Conservation (phyloP, 495 filamentous ascomycete species). For the Penicillium crystallinum region DNA sequence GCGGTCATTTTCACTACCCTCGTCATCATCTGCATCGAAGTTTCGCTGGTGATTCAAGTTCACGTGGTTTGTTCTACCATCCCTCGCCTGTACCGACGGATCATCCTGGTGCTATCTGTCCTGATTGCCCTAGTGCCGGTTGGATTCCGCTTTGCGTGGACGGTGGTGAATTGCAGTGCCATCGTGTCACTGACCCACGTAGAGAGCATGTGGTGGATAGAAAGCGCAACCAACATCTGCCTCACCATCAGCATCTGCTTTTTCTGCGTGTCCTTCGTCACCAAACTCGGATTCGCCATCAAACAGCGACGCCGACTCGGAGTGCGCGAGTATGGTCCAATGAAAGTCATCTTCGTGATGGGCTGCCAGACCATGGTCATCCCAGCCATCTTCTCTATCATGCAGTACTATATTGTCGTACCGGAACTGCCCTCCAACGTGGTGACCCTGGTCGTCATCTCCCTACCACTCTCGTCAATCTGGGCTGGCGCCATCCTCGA, state of each 20-base stretch:
- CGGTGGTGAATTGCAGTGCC: slow-evolving; percentile 49
- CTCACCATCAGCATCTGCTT: slow-evolving; percentile 64
- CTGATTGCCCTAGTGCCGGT: slow-evolving; percentile 52
- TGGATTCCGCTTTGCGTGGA: slow-evolving; percentile 53
- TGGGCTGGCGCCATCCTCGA: slow-evolving; percentile 57
- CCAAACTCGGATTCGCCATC: slow-evolving; percentile 62
- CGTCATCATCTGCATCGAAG: slow-evolving; percentile 54
- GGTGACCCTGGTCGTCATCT: slow-evolving; percentile 63
- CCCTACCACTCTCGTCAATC: slow-evolving; percentile 74
- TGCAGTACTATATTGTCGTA: slow-evolving; percentile 53
- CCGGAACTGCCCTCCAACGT: slow-evolving; percentile 57
- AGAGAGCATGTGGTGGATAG: slow-evolving; percentile 39
- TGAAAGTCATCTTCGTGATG: slow-evolving; percentile 70
- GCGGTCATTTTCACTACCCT: slow-evolving; percentile 52
- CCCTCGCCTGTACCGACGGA: slow-evolving; percentile 33
- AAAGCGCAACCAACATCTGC: slow-evolving; percentile 47
- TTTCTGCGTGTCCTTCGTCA: slow-evolving; percentile 69
- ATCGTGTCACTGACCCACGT: slow-evolving; percentile 36
- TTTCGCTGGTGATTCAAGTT: slow-evolving; percentile 69
- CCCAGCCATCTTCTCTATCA: slow-evolving; percentile 70
- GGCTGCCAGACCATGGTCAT: slow-evolving; percentile 73
- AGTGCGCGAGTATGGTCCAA: slow-evolving; percentile 55
- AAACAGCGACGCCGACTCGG: slow-evolving; percentile 51
- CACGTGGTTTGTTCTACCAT: slow-evolving; percentile 54
- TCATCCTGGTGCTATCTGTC: slow-evolving; percentile 46